Evolutionary conservation across 805 yeast species (phyloP), one percentile per base, ranked within the genome.

Genomic region (Suhomyces xylopsoci): DNA sequence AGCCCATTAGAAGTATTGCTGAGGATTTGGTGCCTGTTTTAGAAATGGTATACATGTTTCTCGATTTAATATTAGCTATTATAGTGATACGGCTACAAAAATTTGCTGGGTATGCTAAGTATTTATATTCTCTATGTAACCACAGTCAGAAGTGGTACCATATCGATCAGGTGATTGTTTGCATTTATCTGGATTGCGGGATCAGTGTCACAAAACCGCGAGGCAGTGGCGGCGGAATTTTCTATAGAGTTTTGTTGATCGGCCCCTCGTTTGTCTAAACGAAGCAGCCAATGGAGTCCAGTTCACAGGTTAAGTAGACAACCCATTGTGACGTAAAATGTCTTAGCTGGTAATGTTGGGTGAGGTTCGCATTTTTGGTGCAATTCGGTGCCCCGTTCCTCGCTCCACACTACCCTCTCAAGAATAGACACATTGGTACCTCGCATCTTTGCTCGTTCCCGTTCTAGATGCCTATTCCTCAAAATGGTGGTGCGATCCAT

Each of bases 1-100:
- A 75, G 42, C 71, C 67, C 49, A 75, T 62, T 41, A 73, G 59
- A 49, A 74, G 61, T 19, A 66, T 59, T 42, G 74, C 63, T 10
- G 70, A 45, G n/a, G 61, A 47, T 30, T 38, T 54, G 38, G 47
- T 49, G 12, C 41, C 43, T 40, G 58, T 62, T 54, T 62, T 67
- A 50, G 42, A 64, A 59, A 40, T 59, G 60, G 51, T 61, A 49
- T 10, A 66, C 40, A 50, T 62, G 32, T 28, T 28, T 55, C 69
- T 66, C 64, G n/a, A n/a, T 54, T 36, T 19, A 12, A 40, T 9
- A 3, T 19, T 40, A 42, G 45, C 14, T 14, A 22, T 22, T 17
- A 20, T 42, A 12, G 14, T 14, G 30, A 24, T 12, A 42, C 22
- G 19, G 30, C 28, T 22, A 20, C 30, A 22, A 20, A 22, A 22